Conservation (phyloP, 768 basidiomycete genomes). For the Cubamyces lactineus region DNA sequence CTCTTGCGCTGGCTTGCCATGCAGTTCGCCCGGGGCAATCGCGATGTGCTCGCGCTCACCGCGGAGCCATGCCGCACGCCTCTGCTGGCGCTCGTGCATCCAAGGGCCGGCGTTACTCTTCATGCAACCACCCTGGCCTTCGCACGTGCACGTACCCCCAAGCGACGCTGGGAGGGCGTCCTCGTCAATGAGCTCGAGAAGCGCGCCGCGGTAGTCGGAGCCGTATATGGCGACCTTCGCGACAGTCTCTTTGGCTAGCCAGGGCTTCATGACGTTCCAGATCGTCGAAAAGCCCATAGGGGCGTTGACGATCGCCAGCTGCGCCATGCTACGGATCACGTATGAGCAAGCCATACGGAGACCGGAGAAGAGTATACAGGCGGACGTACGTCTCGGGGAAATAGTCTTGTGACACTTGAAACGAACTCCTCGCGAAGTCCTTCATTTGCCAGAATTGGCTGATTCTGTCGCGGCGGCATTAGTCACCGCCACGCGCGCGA, state of each 20-base stretch:
- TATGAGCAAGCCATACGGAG: background rate
- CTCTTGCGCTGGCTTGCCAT: background rate
- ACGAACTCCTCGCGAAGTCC: constrained; percentile 58
- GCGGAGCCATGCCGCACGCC: constrained; percentile 35
- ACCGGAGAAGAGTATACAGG: background rate
- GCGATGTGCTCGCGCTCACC: constrained; percentile 30
- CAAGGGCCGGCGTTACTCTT: constrained; percentile 71
- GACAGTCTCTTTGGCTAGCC: constrained; percentile 73
- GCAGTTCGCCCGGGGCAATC: constrained; percentile 25
- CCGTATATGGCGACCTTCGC: constrained; percentile 71
- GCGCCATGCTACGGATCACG: constrained; percentile 59
- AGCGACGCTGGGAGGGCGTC: constrained; percentile 63
- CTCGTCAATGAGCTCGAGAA: constrained; percentile 62
- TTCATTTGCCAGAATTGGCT: constrained; percentile 80
- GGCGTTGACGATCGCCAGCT: constrained; percentile 71
- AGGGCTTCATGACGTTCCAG: constrained; percentile 69
- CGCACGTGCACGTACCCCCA: constrained; percentile 71
- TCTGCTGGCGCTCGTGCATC: constrained; percentile 53
- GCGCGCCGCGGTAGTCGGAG: constrained; percentile 54
- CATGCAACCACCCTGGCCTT: constrained; percentile 56
- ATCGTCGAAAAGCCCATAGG: constrained; percentile 74
- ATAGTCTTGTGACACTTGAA: constrained; percentile 80
- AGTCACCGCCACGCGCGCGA: background rate
- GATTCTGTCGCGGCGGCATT: constrained; percentile 42
- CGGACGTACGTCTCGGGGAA: constrained; percentile 72